These are phyloP conservation scores for Cyberlindnera maclurae DNA, from an alignment of 805 yeast species.

Conservation along the genomic window DNA sequence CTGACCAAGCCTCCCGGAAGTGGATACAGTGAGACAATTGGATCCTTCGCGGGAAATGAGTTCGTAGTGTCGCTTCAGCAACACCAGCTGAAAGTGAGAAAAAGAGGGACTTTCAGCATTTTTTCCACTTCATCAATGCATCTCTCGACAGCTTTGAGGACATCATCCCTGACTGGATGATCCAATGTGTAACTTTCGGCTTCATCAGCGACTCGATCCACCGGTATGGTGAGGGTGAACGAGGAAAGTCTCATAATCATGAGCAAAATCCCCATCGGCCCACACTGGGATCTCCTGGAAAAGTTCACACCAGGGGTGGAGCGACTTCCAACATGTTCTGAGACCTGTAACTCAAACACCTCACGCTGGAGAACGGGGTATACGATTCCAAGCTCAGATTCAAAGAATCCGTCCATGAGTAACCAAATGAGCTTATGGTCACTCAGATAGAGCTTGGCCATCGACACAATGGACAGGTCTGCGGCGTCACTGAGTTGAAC, in stretches of 20 bases:
- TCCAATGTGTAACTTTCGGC: conserved; percentile 15
- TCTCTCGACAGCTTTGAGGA: conserved; percentile 7
- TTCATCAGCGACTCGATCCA: conserved; percentile 1
- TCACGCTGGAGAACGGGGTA: conserved; percentile 17
- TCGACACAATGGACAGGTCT: not conserved
- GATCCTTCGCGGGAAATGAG: conserved; percentile 20
- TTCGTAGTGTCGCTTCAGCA: conserved; percentile 13
- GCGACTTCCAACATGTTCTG: conserved; percentile 15
- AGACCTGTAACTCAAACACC: conserved; percentile 11
- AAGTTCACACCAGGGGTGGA: conserved; percentile 6
- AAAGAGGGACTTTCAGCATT: conserved; percentile 12
- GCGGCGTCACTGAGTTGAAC: not conserved
- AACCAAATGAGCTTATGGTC: conserved; percentile 21
- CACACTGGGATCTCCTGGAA: conserved; percentile 14
- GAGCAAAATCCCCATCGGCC: conserved; percentile 15
- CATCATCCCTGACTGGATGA: conserved; percentile 11
- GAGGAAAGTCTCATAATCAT: conserved; percentile 21
- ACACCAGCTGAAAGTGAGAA: conserved; percentile 16
- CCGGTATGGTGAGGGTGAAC: conserved; percentile 12
- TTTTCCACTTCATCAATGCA: conserved; percentile 13
- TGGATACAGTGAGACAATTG: conserved; percentile 17
- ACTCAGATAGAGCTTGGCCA: conserved; percentile 4
- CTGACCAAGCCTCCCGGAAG: conserved; percentile 15
- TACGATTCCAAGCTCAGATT: conserved; percentile 15
- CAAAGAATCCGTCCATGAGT: conserved; percentile 20